phyloP scores from a whole-genome alignment of 805 yeast species.

The Teunomyces funiuensis region DNA sequence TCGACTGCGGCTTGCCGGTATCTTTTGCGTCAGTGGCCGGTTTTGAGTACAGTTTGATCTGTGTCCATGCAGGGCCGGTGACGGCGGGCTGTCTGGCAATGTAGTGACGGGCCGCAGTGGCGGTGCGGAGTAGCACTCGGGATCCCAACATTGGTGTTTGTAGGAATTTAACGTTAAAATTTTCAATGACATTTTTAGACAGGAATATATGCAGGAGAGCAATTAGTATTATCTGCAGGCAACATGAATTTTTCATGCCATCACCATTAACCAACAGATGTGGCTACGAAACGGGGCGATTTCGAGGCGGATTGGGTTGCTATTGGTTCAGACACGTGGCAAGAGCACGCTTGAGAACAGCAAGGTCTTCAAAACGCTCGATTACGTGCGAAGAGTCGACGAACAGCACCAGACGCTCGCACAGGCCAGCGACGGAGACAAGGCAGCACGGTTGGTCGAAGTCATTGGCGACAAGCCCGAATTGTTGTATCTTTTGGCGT shows the following conservation, averaged over 20 bases:
- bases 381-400: constrained; percentile 30
- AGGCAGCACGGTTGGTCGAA: constrained; percentile 24
- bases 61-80: not conserved
- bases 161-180: not conserved
- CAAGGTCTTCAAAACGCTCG: constrained; percentile 18
- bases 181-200: not conserved
- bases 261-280: not conserved
- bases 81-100: not conserved
- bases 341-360: constrained; percentile 10
- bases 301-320: not conserved
- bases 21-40: not conserved
- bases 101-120: not conserved
- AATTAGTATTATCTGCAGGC: not conserved
- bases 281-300: not conserved
- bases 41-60: constrained; percentile 1
- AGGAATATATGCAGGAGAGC: not conserved
- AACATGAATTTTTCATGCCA: not conserved
- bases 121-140: constrained; percentile 4
- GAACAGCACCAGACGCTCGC: constrained; percentile 21
- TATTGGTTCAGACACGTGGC: no score
- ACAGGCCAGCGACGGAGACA: constrained; percentile 17
- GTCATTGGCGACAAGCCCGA: constrained; percentile 27
- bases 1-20: constrained; percentile 13
- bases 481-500: constrained; percentile 27
- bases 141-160: not conserved